phyloP scores from a whole-genome alignment of 2,329 filamentous ascomycete species.

The Cadophora gregata region DNA sequence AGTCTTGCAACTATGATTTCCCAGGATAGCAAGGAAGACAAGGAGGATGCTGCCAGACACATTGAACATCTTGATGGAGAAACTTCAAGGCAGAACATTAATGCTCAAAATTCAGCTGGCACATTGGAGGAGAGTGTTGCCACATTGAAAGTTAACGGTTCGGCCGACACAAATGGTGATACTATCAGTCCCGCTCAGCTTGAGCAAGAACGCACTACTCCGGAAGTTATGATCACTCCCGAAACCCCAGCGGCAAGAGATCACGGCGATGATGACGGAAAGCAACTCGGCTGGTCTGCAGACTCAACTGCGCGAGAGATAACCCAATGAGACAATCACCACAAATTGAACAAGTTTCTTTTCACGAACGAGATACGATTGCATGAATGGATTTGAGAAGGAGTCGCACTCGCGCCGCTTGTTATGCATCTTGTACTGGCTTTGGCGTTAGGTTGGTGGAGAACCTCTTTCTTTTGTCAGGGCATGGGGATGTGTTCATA shows the following conservation, averaged over 20 bases:
- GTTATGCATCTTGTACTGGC: constrained; percentile 29
- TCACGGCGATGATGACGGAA: constrained; percentile 35
- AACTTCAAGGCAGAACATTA: constrained; percentile 24
- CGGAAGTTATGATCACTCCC: constrained; percentile 41
- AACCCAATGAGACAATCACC: constrained; percentile 28
- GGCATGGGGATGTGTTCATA: constrained; percentile 23
- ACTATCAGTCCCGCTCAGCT: constrained; percentile 25
- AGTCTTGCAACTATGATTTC: constrained; percentile 87
- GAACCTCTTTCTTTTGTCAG: neutral
- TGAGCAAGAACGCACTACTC: constrained; percentile 32
- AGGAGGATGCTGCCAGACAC: constrained; percentile 36
- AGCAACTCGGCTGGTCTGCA: constrained; percentile 39
- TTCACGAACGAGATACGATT: constrained; percentile 28
- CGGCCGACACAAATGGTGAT: constrained; percentile 4
- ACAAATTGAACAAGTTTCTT: constrained; percentile 12
- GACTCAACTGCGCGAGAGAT: constrained; percentile 28
- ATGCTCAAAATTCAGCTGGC: constrained; percentile 19
- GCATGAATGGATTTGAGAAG: constrained; percentile 29
- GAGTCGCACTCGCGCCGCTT: constrained; percentile 14
- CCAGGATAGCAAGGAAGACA: constrained; percentile 55
- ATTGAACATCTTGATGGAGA: constrained; percentile 39
- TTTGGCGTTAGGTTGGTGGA: constrained; percentile 28
- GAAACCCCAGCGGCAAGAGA: constrained; percentile 36
- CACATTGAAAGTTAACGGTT: constrained; percentile 36
- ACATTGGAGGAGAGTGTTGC: constrained; percentile 39